Percentiles rank a stretch among this genome's conserved stretches.
phyloP scores from a whole-genome alignment of 1,139 yeast species.

The Pneumocystis jirovecii region DNA sequence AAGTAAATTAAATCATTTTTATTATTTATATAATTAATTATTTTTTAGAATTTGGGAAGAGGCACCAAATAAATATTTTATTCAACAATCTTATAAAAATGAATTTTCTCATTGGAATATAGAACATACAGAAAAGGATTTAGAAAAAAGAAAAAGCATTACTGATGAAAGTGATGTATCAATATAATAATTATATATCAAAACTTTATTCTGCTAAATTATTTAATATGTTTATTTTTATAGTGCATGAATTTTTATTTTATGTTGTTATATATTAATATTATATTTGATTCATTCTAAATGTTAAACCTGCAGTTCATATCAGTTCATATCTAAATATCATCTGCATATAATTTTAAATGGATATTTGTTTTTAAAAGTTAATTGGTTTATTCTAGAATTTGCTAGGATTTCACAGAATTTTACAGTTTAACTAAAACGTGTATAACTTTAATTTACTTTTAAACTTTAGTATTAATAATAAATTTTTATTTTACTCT shows the following conservation, averaged over 20 bases:
- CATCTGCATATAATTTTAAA: not conserved
- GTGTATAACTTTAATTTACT: not conserved
- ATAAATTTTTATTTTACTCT: not conserved
- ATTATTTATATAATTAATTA: not conserved
- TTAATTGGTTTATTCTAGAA: not conserved
- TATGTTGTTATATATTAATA: not conserved
- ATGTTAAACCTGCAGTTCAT: no score
- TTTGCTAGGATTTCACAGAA: not conserved
- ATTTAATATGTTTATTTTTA: not conserved
- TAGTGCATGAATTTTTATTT: not conserved
- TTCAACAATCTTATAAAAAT: not conserved
- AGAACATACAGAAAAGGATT: not conserved
- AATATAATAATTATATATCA: not conserved
- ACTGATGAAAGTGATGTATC: conserved; percentile 1
- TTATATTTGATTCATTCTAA: not conserved
- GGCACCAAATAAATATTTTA: not conserved
- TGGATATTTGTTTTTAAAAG: not conserved
- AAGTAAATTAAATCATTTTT: not conserved
- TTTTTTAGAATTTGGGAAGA: conserved; percentile 2
- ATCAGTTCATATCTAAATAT: no score
- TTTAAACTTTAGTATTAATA: not conserved
- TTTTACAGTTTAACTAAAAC: not conserved
- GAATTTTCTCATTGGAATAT: not conserved
- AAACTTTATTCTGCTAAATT: not conserved
- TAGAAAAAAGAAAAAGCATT: not conserved